Percentiles rank a stretch among this genome's conserved stretches.
These are phyloP conservation scores for Castanea mollissima DNA, from an alignment of 306 rosid genomes.

Conservation along the genomic window DNA sequence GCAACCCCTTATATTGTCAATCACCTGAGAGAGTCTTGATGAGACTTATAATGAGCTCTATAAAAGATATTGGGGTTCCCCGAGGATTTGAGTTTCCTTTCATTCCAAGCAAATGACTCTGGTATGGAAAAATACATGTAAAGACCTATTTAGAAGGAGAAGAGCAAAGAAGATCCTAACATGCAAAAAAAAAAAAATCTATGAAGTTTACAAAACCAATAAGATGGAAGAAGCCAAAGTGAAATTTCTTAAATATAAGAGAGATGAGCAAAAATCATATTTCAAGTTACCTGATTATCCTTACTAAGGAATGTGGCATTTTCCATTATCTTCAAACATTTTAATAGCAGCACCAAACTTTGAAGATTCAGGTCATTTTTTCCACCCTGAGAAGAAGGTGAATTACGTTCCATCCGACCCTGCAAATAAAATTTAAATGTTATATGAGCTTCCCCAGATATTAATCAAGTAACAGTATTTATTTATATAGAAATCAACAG, in stretches of 20 bases:
- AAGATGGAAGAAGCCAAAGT: neutral
- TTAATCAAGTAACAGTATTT: constrained; percentile 2
- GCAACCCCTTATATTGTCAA: constrained; percentile 12
- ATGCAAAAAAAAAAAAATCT: constrained; percentile 4
- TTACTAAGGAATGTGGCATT: constrained; percentile 90
- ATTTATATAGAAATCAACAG: neutral
- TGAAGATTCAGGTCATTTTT: constrained; percentile 40
- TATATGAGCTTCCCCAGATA: constrained; percentile 11
- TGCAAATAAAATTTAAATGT: constrained; percentile 34
- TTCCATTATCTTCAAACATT: constrained; percentile 98
- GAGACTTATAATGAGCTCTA: constrained; percentile 63
- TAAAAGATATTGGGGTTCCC: constrained; percentile 46
- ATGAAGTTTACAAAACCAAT: constrained; percentile 2
- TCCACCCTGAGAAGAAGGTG: constrained; percentile 42
- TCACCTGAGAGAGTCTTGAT: constrained; percentile 89
- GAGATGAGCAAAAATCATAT: constrained; percentile 5
- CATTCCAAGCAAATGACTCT: constrained; percentile 90
- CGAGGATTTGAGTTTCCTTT: constrained; percentile 47
- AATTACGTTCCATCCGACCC: constrained; percentile 49
- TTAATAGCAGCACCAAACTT: constrained; percentile 56
- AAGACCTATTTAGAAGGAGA: constrained; percentile 20
- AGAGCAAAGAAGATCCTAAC: constrained; percentile 8
- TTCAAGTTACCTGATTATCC: constrained; percentile 74
- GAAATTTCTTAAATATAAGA: neutral
- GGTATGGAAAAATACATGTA: constrained; percentile 28